Conservation (phyloP, 106 monocot species). For the Acorus calamus region DNA sequence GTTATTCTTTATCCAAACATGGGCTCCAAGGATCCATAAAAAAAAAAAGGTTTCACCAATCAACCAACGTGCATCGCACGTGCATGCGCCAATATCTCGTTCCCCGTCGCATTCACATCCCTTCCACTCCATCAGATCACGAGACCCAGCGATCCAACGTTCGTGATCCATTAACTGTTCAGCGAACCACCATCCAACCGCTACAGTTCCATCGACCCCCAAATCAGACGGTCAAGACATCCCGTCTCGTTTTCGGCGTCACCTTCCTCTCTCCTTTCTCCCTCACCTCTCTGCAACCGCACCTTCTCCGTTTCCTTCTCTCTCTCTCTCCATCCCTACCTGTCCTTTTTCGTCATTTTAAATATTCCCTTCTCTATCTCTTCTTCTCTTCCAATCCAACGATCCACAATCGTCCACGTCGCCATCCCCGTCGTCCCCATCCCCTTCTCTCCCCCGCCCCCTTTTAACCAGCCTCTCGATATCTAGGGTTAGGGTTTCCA, state of each 20-base stretch:
- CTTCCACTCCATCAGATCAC: no score
- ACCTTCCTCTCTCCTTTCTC: constrained; percentile 5
- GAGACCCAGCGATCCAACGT: no score
- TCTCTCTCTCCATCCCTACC: constrained; percentile 7
- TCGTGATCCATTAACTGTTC: no score
- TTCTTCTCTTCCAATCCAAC: constrained; percentile 32
- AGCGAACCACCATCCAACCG: no score
- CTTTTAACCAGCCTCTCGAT: constrained; percentile 5
- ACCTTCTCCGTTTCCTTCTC: neutral
- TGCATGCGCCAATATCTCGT: no score
- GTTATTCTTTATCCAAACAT: no score
- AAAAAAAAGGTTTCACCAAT: no score
- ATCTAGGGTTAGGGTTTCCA: constrained; percentile 14
- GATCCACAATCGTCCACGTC: constrained; percentile 49
- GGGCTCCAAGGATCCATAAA: no score
- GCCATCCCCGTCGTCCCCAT: constrained; percentile 37
- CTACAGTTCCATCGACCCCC: no score
- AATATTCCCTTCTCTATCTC: constrained; percentile 10
- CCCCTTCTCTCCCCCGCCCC: constrained; percentile 2
- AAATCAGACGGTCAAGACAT: no score
- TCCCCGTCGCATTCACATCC: no score
- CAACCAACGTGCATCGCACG: no score
- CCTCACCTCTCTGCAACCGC: constrained; percentile 4
- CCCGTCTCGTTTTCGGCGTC: neutral
- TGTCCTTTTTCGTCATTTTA: constrained; percentile 8